Percentiles rank a stretch among this genome's conserved stretches.
Conservation (phyloP, 1,284 basidiomycete species). For the Cutaneotrichosporon cutaneum region DNA sequence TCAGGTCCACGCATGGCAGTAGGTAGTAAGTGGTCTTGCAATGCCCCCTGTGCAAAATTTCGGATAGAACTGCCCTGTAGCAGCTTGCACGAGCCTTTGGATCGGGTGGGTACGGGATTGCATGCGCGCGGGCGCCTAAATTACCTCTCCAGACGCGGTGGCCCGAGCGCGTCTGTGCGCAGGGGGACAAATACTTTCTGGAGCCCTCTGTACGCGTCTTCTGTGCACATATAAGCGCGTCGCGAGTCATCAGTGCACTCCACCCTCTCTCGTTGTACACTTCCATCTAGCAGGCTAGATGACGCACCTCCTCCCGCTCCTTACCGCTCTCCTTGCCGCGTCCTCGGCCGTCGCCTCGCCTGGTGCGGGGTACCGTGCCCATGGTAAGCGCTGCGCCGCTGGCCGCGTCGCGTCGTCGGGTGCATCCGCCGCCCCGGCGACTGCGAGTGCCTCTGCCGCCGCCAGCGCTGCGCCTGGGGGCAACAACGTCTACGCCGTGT, state of each 20-base stretch:
- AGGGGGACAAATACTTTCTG: no score
- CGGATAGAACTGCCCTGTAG: no score
- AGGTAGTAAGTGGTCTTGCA: no score
- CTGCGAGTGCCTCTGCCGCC: background rate
- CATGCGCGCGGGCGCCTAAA: no score
- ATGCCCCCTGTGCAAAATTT: no score
- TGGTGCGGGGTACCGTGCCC: constrained; percentile 3
- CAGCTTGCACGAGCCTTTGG: no score
- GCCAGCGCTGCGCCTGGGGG: background rate
- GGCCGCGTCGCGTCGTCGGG: no score
- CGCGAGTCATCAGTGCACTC: background rate
- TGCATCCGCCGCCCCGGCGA: background rate
- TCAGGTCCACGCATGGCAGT: no score
- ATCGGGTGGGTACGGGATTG: no score
- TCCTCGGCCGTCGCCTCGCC: constrained; percentile 7
- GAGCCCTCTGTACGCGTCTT: background rate
- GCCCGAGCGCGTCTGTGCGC: no score
- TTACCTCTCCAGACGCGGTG: no score
- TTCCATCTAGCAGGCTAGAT: constrained; percentile 7
- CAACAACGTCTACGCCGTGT: background rate
- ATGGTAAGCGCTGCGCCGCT: background rate
- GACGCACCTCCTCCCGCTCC: constrained; percentile 1
- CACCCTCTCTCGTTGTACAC: background rate
- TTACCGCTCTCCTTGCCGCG: constrained; percentile 5
- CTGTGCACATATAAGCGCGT: background rate